Evolutionary conservation across 352 stramenopile species (phyloP), one percentile per base, ranked within the genome.

Genomic region (Pseudoperonospora humuli): DNA sequence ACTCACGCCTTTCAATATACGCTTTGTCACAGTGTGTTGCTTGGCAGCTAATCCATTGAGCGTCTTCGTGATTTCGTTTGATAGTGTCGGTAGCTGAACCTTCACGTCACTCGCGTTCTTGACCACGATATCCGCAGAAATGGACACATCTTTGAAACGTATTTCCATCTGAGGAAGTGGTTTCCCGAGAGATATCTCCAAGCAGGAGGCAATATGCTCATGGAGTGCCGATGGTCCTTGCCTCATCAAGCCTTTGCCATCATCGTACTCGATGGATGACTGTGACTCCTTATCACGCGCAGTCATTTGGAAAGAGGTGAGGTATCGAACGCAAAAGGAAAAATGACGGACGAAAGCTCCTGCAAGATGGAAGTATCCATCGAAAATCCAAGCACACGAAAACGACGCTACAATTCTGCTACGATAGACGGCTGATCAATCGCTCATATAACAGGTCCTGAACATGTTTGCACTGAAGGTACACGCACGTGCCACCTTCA

Each of bases 151-250:
- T n/a, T 58, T 55, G 38, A 64, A 68, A 10, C 67, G 67, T 11
- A 79, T 46, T 18, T 79, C 64, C 57, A 75, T 64, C 39, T 75
- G 64, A 0, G 68, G 64, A 3, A 75, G 42, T 7, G 23, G 6
- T 17, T 36, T 42, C 3, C 64, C 61, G 8, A 72, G 20, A 0
- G 61, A 50, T 14, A 27, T 52, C 32, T 75, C 58, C 28, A 73
- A 39, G 2, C 36, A 36, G 0, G 31, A 55, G 0, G 61, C 44
- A 10, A 71, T 45, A 36, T 73, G 54, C 8, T 53, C 36, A 23
- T 76, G 62, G n/a, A 76, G 36, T 1, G 19, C 54, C 2, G 57
- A 46, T 1, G 62, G 51, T 6, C 62, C 62, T 15, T 62, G 39
- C 7, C 49, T 48, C 49, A 76, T 57, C 7, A 76, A 43, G 33